Base-by-base conservation (phyloP, 805 yeast species). In the Pichia paraexigua region DNA sequence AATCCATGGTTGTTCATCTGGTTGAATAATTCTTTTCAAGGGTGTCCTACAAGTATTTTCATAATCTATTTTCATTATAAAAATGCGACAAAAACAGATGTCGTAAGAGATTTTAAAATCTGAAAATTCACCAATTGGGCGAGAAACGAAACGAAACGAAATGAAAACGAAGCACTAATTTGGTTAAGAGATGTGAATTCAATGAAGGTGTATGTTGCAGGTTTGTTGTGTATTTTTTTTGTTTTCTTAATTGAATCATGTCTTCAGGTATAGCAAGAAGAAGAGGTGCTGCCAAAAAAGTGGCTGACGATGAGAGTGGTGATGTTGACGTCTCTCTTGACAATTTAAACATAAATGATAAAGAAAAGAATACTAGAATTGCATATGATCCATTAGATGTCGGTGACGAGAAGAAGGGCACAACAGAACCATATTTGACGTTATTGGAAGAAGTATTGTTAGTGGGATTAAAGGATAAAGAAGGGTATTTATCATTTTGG, bases 401-500 rank as follows among this genome's bases (percentile, higher is more conserved):
- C 43, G 72, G 69, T 43, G 73, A 71, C 49, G 69, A 70, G 47
- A 57, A 63, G 18, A 66, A 69, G 51, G 63, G 59, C 10, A 63
- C 69, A 49, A 70, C 72, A 46, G 67, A 73, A 28, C 99, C 99
- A 1, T 72, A 81, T 43, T 74, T 94, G 58, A 94, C 99, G 0
- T 71, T 94, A 58, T 90, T 94, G 97, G 99, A 94, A 69, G 99
- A 94, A 69, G 97, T 94, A 8, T 73, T 94, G 57, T 76, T 94
- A 56, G 78, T 94, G 73, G 99, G 99, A 6, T 76, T 94, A 58
- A 91, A 92, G 64, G 98, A 94, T 69, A 86, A 87, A 60, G 98
- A 94, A 69, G 99, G 99, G 13, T 90, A 92, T 67, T 74, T 94
- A 44, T 89, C 97, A 28, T 94, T 94, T 70, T 94, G 99, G 99